Evolutionary conservation across 1,284 basidiomycete genomes (phyloP).

Genomic region (Sparassis latifolia): DNA sequence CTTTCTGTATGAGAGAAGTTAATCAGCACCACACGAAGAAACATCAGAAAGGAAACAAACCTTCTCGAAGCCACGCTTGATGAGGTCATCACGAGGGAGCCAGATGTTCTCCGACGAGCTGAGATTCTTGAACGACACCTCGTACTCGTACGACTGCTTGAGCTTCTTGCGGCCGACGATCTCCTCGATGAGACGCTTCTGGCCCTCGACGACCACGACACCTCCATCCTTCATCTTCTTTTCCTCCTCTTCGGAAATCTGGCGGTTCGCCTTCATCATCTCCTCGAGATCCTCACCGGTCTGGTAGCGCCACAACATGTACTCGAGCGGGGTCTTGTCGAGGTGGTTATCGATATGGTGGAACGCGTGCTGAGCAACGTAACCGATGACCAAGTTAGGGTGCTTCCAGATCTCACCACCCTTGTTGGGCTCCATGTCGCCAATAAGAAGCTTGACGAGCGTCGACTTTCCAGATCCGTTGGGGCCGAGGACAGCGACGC

Average conservation of each 20-base stretch:
- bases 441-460: conserved; percentile 97
- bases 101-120: conserved; percentile 95
- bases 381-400: conserved; percentile 98
- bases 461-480: conserved; percentile 99
- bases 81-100: conserved; percentile 92
- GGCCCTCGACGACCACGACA: conserved; percentile 82
- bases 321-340: conserved; percentile 97
- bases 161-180: conserved; percentile 91
- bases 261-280: conserved; percentile 85
- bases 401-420: conserved; percentile 98
- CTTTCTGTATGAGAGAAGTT: conserved; percentile 47
- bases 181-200: conserved; percentile 94
- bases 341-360: conserved; percentile 98
- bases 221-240: conserved; percentile 97
- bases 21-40: conserved; percentile 1
- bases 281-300: conserved; percentile 98
- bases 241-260: conserved; percentile 83
- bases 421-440: conserved; percentile 95
- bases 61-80: conserved; percentile 98
- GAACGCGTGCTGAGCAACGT: conserved; percentile 98
- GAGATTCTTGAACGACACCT: conserved; percentile 89
- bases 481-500: conserved; percentile 94
- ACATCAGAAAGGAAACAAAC: conserved; percentile 26
- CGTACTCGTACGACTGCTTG: conserved; percentile 99
- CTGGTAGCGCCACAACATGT: conserved; percentile 99